Conservation (phyloP, 2,329 filamentous ascomycete species). For the Aspergillus novoparasiticus region DNA sequence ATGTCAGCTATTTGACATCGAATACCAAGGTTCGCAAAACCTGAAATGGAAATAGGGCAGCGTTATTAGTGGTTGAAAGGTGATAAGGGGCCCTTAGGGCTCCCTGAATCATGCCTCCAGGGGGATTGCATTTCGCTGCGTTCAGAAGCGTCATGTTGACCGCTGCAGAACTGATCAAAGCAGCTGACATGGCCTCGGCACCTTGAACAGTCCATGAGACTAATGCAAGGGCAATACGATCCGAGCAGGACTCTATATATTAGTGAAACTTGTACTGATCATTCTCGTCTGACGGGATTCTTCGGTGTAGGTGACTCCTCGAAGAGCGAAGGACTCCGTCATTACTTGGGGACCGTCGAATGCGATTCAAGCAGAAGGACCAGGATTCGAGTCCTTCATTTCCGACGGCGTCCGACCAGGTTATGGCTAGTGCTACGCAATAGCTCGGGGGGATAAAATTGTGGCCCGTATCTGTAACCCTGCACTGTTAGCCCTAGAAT, state of each 20-base stretch:
- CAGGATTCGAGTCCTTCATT: background rate
- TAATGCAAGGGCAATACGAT: background rate
- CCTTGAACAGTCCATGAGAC: background rate
- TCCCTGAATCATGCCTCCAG: background rate
- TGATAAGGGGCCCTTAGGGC: background rate
- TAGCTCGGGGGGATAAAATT: background rate
- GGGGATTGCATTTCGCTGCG: background rate
- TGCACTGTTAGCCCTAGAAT: background rate
- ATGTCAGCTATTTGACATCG: too few relatives aligned
- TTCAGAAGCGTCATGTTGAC: background rate
- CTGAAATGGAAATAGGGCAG: background rate
- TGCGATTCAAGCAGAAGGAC: background rate
- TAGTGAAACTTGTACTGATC: background rate
- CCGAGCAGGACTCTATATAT: background rate
- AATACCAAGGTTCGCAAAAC: background rate
- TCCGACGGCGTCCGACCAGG: background rate
- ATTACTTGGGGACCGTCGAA: background rate
- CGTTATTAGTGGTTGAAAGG: accelerated
- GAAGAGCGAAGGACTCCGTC: background rate
- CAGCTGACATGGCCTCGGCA: background rate
- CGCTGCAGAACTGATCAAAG: background rate
- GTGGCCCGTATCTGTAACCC: background rate
- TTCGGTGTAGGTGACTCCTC: background rate
- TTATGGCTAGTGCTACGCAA: background rate
- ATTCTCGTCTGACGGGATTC: background rate